Base-by-base conservation (phyloP, 805 yeast species). In the Starmera caribaea region DNA sequence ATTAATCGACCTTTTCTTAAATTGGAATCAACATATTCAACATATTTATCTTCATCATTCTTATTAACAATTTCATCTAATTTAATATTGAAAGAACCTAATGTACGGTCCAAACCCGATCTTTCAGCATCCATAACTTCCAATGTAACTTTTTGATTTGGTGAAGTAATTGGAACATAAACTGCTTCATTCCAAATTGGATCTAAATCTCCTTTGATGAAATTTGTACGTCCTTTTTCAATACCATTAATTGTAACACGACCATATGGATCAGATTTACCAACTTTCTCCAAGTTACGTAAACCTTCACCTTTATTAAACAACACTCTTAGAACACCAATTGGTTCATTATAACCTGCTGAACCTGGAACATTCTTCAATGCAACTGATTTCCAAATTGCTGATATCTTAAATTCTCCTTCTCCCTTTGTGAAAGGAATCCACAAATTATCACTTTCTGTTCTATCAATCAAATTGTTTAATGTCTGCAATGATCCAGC, bases 121-220 rank as follows among this genome's bases (percentile, higher is more conserved):
- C 72, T 73, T 62, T 89, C 90, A 29, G 82, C 83, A 62, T 92
- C 97, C 96, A 92, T 84, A 7, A 79, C 94, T 57, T 92, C 97
- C 41, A 92, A 58, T 2, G 89, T 79, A 45, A 92, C 61, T 52
- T 73, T 79, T 60, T 89, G 97, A 55, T 82, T 81, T 17, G 87
- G 76, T 35, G 90, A 81, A 6, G 94, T 74, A 14, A 92, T 74
- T 5, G 96, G 81, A 26, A 86, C 74, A 61, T 86, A 92, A 38
- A 86, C 65, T 3, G 84, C 69, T 57, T 88, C 89, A 56, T 89
- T 77, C 84, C 87, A 92, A 6, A 75, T 76, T 7, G 99, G 98
- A 46, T 83, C 68, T 50, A 80, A 66, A 1, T 85, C 78, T 17
- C 80, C 74, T 16, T 74, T 79, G 40, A 67, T 58, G 11, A 85